phyloP scores from a whole-genome alignment of 192 early-diverging fungal species.

The Phlyctochytrium bullatum region DNA sequence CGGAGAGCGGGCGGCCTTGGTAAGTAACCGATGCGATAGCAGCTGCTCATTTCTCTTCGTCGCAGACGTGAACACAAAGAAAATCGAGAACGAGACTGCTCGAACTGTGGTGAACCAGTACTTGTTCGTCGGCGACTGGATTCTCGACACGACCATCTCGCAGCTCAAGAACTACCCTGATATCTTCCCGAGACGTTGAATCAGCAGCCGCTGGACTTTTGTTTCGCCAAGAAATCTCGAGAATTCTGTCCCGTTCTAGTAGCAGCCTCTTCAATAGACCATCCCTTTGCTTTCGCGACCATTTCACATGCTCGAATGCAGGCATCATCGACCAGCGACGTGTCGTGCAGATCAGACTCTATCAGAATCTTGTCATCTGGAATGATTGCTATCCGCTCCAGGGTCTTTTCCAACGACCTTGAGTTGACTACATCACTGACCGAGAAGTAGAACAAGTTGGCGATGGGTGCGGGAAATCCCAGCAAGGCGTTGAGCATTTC shows the following conservation, averaged over 20 bases:
- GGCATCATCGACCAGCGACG: constrained; percentile 46
- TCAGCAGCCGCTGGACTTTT: neutral
- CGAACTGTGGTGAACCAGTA: constrained; percentile 26
- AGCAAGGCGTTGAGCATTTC: constrained; percentile 63
- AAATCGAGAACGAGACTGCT: constrained; percentile 41
- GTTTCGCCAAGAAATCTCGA: constrained; percentile 25
- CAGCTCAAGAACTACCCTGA: constrained; percentile 37
- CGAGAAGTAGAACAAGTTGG: constrained; percentile 64
- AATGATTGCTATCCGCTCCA: constrained; percentile 65
- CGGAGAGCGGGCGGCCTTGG: constrained; percentile 27
- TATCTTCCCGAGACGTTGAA: constrained; percentile 20
- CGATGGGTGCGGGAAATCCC: constrained; percentile 29
- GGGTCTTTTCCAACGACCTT: constrained; percentile 46
- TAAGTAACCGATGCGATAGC: neutral
- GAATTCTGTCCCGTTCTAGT: constrained; percentile 51
- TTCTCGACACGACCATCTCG: constrained; percentile 23
- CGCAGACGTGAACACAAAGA: constrained; percentile 35
- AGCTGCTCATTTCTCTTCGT: neutral
- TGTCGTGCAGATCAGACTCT: constrained; percentile 77
- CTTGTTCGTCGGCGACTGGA: constrained; percentile 38
- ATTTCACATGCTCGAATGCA: constrained; percentile 53
- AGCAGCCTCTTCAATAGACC: constrained; percentile 52
- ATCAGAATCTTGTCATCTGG: constrained; percentile 77
- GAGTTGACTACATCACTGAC: constrained; percentile 79
- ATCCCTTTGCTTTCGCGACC: constrained; percentile 58